phyloP scores from a whole-genome alignment of 2,329 filamentous ascomycete species.

The Apiospora hydei region DNA sequence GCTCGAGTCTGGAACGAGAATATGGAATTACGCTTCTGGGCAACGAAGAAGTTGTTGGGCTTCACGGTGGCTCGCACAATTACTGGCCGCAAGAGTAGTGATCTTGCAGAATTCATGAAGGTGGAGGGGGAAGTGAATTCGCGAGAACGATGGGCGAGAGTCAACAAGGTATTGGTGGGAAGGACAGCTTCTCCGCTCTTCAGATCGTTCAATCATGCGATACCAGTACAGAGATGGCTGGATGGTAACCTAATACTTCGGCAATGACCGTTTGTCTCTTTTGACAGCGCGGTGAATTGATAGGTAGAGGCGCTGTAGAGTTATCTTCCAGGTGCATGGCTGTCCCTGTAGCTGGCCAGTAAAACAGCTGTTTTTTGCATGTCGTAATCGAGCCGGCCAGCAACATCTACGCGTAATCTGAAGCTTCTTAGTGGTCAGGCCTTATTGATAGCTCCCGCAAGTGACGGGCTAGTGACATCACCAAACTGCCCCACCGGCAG shows the following conservation, averaged over 20 bases:
- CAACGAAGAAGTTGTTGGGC: conserved; percentile 12
- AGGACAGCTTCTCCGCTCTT: conserved; percentile 1
- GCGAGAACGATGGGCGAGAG: neutral
- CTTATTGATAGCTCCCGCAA: conserved; percentile 5
- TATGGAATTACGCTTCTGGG: neutral
- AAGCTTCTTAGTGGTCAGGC: conserved; percentile 36
- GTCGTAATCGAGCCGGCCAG: conserved; percentile 31
- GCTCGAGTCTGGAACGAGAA: conserved; percentile 33
- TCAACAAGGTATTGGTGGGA: neutral
- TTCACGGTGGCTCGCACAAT: conserved; percentile 11
- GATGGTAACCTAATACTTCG: neutral
- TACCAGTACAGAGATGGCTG: neutral
- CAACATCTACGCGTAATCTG: conserved; percentile 36
- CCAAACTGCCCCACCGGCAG: conserved; percentile 10
- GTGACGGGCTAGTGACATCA: conserved; percentile 36
- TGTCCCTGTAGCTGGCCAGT: conserved; percentile 10
- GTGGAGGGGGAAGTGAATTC: neutral
- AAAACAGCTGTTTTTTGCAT: conserved; percentile 8
- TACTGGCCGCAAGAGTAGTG: conserved; percentile 7
- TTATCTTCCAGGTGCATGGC: conserved; percentile 24
- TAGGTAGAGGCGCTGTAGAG: conserved; percentile 22
- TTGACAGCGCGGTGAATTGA: neutral
- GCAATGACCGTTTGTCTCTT: conserved; percentile 13
- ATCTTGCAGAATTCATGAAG: conserved; percentile 19
- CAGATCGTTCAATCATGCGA: conserved; percentile 14